Evolutionary conservation across 164 flowering plant genomes (phyloP).

Genomic region (Kingdonia uniflora): DNA sequence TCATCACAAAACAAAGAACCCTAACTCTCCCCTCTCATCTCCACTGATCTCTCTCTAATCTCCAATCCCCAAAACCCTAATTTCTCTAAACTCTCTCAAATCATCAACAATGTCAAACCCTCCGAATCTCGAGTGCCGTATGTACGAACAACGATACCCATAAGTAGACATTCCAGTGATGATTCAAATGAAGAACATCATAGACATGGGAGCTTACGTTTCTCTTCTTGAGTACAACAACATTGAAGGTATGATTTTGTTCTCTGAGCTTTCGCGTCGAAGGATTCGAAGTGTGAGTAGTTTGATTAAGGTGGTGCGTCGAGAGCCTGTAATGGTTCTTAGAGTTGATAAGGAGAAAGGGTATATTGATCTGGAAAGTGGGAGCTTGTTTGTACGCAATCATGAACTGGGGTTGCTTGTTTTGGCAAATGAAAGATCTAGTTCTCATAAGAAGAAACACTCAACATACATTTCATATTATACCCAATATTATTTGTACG

Average conservation of each 20-base stretch:
- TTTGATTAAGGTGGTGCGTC: slow-evolving; percentile 79
- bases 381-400: too few relatives aligned
- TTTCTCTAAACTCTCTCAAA: too few relatives aligned
- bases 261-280: slow-evolving; percentile 93
- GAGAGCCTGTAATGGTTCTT: slow-evolving; percentile 96
- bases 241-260: slow-evolving; percentile 92
- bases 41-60: too few relatives aligned
- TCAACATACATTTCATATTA: too few relatives aligned
- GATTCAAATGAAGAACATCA: slow-evolving; percentile 91
- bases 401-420: too few relatives aligned
- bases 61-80: too few relatives aligned
- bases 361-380: slow-evolving; percentile 82
- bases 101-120: too few relatives aligned
- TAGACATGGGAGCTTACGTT: slow-evolving; percentile 93
- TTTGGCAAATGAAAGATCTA: too few relatives aligned
- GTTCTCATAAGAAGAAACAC: too few relatives aligned
- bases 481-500: too few relatives aligned
- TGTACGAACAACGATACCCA: slow-evolving; percentile 87
- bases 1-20: too few relatives aligned
- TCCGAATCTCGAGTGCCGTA: slow-evolving; percentile 82
- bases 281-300: slow-evolving; percentile 89
- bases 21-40: too few relatives aligned
- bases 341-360: slow-evolving; percentile 90
- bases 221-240: slow-evolving; percentile 91
- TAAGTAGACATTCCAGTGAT: slow-evolving; percentile 92